Percentiles rank a stretch among this genome's conserved stretches.
Evolutionary conservation across 129 eudicot genomes (phyloP).

Genomic region (Rutidosis leptorrhynchoides): DNA sequence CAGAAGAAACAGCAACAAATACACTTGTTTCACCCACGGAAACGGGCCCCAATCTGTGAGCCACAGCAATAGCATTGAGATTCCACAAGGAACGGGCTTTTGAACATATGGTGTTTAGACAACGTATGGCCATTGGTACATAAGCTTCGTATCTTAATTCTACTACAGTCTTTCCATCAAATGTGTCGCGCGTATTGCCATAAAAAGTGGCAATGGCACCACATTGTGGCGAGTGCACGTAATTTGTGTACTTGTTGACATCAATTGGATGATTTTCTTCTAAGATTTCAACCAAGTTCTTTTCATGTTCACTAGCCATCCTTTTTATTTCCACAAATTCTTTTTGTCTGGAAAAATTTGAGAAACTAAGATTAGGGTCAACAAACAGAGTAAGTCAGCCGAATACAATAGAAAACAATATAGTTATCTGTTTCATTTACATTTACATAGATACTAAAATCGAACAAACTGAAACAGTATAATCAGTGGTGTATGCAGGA

Average conservation of each 20-base stretch:
- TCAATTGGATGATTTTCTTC: conserved; percentile 69
- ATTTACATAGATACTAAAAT: too few relatives aligned
- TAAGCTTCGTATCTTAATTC: conserved; percentile 91
- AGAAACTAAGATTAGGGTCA: conserved; percentile 1
- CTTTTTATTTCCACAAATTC: conserved; percentile 12
- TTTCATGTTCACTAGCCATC: conserved; percentile 64
- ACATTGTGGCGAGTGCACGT: conserved; percentile 64
- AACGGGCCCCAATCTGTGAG: conserved; percentile 73
- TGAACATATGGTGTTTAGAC: conserved; percentile 69
- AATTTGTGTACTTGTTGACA: conserved; percentile 67
- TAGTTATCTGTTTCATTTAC: too few relatives aligned
- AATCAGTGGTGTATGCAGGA: too few relatives aligned
- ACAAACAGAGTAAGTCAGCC: neutral
- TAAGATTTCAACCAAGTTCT: conserved; percentile 59
- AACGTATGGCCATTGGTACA: conserved; percentile 84
- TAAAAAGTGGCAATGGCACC: conserved; percentile 90
- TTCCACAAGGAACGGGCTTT: conserved; percentile 75
- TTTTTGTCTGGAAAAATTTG: conserved; percentile 1
- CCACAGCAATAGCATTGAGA: conserved; percentile 62
- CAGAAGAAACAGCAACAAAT: conserved; percentile 67
- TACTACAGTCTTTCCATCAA: conserved; percentile 66
- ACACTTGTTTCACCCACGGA: conserved; percentile 84
- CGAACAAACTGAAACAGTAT: too few relatives aligned
- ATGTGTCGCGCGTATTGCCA: conserved; percentile 87
- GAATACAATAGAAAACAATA: too few relatives aligned